Conservation (phyloP, 331 rosid species). For the Quercus phellos region DNA sequence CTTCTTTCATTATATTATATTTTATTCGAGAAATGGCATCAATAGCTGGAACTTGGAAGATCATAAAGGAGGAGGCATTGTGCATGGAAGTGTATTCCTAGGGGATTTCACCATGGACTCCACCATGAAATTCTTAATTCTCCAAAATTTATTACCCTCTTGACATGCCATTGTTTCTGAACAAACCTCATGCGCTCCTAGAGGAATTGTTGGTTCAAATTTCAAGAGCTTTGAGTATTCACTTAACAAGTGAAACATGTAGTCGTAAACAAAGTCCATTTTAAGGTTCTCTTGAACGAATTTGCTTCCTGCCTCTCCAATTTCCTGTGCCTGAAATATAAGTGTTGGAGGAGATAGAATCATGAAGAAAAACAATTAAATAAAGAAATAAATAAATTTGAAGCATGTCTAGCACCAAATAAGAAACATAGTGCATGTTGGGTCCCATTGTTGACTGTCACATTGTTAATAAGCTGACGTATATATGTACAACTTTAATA, state of each 20-base stretch:
- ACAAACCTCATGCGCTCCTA: conserved; percentile 31
- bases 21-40: conserved; percentile 12
- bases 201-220: conserved; percentile 35
- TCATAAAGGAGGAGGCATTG: conserved; percentile 31
- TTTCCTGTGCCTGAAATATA: conserved; percentile 43
- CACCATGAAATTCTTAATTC: conserved; percentile 20
- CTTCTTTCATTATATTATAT: neutral
- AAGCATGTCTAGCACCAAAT: neutral
- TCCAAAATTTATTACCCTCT: conserved; percentile 15
- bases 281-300: conserved; percentile 48
- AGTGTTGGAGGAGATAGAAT: neutral
- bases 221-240: conserved; percentile 46
- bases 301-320: conserved; percentile 53
- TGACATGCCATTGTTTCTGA: conserved; percentile 38
- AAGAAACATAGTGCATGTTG: no score
- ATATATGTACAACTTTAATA: no score
- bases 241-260: conserved; percentile 54
- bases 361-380: neutral
- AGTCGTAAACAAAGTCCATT: conserved; percentile 76
- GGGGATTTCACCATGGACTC: conserved; percentile 43
- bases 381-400: neutral
- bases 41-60: conserved; percentile 4
- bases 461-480: no score
- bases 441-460: no score
- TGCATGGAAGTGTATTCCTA: conserved; percentile 26